These are phyloP conservation scores for Gaeumannomyces sp. DNA, from an alignment of 2,329 filamentous ascomycete species.

Conservation along the genomic window DNA sequence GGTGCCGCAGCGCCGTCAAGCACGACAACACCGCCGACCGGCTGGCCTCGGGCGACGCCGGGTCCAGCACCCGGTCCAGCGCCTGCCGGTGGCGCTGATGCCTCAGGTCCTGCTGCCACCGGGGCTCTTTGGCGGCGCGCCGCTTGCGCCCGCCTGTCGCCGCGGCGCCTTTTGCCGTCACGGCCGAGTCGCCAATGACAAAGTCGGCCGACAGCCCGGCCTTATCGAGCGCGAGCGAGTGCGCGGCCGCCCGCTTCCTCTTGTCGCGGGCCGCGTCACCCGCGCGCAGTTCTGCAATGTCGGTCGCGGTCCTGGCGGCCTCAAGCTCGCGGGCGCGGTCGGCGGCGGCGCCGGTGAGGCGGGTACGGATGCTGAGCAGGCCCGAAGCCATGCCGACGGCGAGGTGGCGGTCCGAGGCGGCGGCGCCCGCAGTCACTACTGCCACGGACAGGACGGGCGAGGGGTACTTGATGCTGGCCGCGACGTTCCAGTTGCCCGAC, in stretches of 20 bases:
- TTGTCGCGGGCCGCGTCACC: constrained; percentile 68
- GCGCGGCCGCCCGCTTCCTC: constrained; percentile 52
- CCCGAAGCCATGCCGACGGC: constrained; percentile 94
- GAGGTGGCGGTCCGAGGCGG: constrained; percentile 80
- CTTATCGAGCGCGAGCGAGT: constrained; percentile 60
- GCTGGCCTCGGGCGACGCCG: constrained; percentile 43
- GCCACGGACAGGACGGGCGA: constrained; percentile 81
- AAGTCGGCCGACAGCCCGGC: constrained; percentile 82
- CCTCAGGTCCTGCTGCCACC: constrained; percentile 77
- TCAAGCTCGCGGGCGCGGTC: constrained; percentile 68
- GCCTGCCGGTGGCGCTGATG: constrained; percentile 71
- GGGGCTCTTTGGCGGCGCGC: constrained; percentile 54
- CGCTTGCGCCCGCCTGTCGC: constrained; percentile 36
- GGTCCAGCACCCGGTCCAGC: constrained; percentile 69
- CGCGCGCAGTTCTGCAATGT: constrained; percentile 66
- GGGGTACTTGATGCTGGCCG: constrained; percentile 90
- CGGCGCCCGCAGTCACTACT: constrained; percentile 63
- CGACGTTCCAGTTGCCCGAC: constrained; percentile 89
- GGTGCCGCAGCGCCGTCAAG: constrained; percentile 78
- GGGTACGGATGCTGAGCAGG: constrained; percentile 46
- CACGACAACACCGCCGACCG: constrained; percentile 65
- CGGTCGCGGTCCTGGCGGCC: constrained; percentile 61
- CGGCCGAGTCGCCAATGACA: constrained; percentile 56
- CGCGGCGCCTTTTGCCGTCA: constrained; percentile 12
- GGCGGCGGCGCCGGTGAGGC: constrained; percentile 71